A percentile compares a stretch with the other conserved stretches of the same genome.
These are phyloP conservation scores for Globisporangium nagaii DNA, from an alignment of 352 stramenopile genomes.

Conservation along the genomic window DNA sequence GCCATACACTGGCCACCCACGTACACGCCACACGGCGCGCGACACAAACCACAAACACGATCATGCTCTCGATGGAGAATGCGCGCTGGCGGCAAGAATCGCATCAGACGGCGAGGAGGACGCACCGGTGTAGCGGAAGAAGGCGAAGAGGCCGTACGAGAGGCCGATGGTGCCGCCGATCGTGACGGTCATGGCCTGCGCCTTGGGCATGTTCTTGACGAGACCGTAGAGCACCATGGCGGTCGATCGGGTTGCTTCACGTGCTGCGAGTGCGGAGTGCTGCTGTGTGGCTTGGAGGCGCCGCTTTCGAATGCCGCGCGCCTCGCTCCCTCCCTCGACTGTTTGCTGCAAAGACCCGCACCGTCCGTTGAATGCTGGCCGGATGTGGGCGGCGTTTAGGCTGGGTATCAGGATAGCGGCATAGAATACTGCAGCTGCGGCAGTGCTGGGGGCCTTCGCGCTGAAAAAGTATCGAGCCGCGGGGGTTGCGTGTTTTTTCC, in stretches of 20 bases:
- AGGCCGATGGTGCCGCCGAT: constrained; percentile 29
- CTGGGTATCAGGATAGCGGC: neutral
- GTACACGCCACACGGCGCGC: too few relatives aligned
- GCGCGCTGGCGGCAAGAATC: too few relatives aligned
- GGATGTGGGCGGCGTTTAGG: neutral
- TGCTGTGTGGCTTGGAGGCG: constrained; percentile 17
- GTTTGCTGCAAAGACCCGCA: constrained; percentile 51
- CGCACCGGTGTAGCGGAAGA: constrained; percentile 62
- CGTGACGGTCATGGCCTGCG: constrained; percentile 43
- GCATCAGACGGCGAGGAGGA: neutral
- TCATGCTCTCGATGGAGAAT: too few relatives aligned
- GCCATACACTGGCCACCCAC: neutral
- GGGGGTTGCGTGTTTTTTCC: neutral
- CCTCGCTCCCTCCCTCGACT: constrained; percentile 12
- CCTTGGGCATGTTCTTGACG: constrained; percentile 66
- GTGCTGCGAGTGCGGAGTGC: neutral
- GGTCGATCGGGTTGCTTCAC: neutral
- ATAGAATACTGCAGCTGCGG: constrained; percentile 1
- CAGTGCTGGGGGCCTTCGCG: neutral
- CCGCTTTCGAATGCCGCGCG: constrained; percentile 20
- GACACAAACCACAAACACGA: too few relatives aligned
- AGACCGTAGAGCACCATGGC: constrained; percentile 63
- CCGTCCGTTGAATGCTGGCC: neutral
- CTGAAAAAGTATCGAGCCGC: neutral
- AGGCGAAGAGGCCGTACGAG: constrained; percentile 44